Base-by-base conservation (phyloP, 1,284 basidiomycete genomes). In the Trichosporon faecale region DNA sequence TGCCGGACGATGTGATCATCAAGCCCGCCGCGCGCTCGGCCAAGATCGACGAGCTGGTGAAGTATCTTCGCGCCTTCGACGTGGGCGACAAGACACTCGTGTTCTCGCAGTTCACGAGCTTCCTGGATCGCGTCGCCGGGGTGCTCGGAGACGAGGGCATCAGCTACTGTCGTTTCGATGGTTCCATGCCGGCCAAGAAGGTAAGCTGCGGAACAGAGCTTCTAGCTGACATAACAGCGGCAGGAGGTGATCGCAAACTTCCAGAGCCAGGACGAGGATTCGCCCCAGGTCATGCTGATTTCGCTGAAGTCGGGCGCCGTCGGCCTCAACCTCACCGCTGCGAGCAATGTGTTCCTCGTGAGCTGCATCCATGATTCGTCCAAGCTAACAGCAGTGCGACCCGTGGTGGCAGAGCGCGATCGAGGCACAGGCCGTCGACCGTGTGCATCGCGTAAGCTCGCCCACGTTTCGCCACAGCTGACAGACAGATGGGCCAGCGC, bases 341-440 rank as follows among this genome's bases (percentile, higher is more conserved):
- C 94, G 1, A 94, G 93, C 77, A 92, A 94, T 78, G 91, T 95
- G 0, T 93, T 91, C 78, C 82, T 95, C 89, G 82, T 93, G 75
- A 85, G 91, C 86, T 33, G 27, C 18, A 3, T 46, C n/a, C n/a
- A 31, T 37, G 35, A 27, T 55, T 3, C 12, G 23, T 14, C 16
- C 52, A 88, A 35, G 44, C 70, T 77, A 71, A 77, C 65, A 25
- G 31, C 64, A 68, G 78, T 80, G 79, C 57, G 93, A 95, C 81
- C 93, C 93, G 49, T 84, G 84, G 79, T 85, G 85, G 85, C 85
- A 91, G 85, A 91, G 92, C 76, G 92, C 93, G 2, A 94, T 95
- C 60, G 94, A 95, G 82, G 78, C 80, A n/a, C 92, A 95, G 79
- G 93, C 94, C 0, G 91, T 95, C 70, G 93, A 95, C 79, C 86